Conservation (phyloP, 768 basidiomycete genomes). For the Asterophora parasitica region DNA sequence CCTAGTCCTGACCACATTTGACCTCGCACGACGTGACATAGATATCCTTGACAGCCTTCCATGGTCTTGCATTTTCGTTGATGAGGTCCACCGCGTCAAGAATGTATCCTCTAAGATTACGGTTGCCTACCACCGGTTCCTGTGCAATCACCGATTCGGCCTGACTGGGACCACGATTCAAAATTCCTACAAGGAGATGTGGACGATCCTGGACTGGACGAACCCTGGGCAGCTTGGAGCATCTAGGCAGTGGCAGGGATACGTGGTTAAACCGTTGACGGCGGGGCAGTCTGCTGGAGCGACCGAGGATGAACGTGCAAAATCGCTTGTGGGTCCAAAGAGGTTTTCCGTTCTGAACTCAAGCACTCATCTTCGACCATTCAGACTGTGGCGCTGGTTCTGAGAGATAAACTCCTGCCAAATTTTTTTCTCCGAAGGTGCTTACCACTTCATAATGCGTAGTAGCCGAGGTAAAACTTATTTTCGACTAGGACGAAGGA, state of each 20-base stretch:
- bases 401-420: conserved; percentile 71
- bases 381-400: conserved; percentile 52
- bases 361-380: not conserved
- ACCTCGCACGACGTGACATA: conserved; percentile 69
- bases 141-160: conserved; percentile 69
- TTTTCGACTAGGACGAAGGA: conserved; percentile 58
- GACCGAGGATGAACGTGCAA: conserved; percentile 55
- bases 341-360: not conserved
- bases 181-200: conserved; percentile 86
- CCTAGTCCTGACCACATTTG: conserved; percentile 79
- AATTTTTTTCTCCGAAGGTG: conserved; percentile 80
- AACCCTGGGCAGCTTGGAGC: conserved; percentile 77
- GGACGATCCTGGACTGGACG: conserved; percentile 92
- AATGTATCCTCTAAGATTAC: conserved; percentile 67
- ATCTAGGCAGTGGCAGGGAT: conserved; percentile 69
- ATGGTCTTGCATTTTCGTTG: conserved; percentile 73
- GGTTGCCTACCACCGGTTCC: conserved; percentile 64
- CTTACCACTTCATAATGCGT: not conserved
- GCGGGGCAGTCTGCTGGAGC: conserved; percentile 64
- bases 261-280: conserved; percentile 63
- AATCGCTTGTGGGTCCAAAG: conserved; percentile 38
- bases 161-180: conserved; percentile 81
- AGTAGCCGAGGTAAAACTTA: not conserved
- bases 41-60: conserved; percentile 61
- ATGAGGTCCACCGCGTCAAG: conserved; percentile 91